Base-by-base conservation (phyloP, 495 filamentous ascomycete genomes). In the Lophium mytilinum region DNA sequence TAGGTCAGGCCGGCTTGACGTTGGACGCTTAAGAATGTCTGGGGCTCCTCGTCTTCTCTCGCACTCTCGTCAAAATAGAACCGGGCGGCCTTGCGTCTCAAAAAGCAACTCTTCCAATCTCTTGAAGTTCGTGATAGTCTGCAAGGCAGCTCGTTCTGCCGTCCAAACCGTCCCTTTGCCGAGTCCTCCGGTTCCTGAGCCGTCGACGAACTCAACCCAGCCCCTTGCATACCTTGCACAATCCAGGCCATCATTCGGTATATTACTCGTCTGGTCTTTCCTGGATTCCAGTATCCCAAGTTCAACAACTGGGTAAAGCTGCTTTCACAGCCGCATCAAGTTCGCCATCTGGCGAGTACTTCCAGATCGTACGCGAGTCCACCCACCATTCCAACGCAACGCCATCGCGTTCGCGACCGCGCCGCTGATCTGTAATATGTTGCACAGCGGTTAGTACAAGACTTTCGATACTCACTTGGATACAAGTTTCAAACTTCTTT, bases 371-470 rank as follows among this genome's bases (percentile, higher is more conserved):
- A 24, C 19, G 45, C 45, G 45, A 48, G 45, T 48, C 45, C 45
- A 18, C 21, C 45, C 17, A 48, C 45, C 45, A 48, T 48, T 48
- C 45, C 17, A 48, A 48, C 45, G 21, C 45, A 33, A 30, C 45
- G 12, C 33, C 33, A n/a, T 48, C 45, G 43, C 43, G 43, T 21
- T 48, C 45, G 45, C 45, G 45, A 24, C 45, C 45, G 45, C 45
- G 45, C 18, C 19, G 8, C 30, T 48, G 39, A 48, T 18, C 33
- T 30, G 45, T 48, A 48, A 30, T 21, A 48, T 48, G 45, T 48
- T 48, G 18, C 45, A 48, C 45, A 48, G 17, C 19, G 45, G 45
- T 45, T 48, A 48, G 45, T 48, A 48, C 45, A 48, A 30, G 45
- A 48, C 17, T 30, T 48, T 19, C 45, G 17, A 48, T 48, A 48